Base-by-base conservation (phyloP, 1,139 yeast species). In the Komagataea norvegica region DNA sequence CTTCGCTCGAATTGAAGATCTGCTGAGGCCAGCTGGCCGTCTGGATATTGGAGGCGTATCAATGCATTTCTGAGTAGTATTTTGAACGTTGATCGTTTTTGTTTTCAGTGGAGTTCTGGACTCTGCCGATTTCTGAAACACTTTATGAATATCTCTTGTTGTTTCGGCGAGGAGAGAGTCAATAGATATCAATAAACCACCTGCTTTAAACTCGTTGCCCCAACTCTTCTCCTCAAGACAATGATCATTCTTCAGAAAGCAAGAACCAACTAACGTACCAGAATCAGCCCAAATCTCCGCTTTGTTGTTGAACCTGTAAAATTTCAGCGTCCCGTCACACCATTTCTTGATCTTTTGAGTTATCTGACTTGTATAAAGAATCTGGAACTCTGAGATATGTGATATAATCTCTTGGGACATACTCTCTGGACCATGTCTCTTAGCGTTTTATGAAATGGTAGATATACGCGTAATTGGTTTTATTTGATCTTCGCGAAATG, bases 301-400 rank as follows among this genome's bases (percentile, higher is more conserved):
- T 44, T 71, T 68, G 35, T 65, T 61, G 50, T 76, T 76, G 55
- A 70, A 61, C 44, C 64, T 68, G 52, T 69, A 74, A 54, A 61
- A 71, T 40, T 60, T 63, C 33, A 76, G 55, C 17, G 44, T 52
- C 3, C 84, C 84, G 46, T 77, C 83, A 35, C 59, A 56, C 81
- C 82, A 77, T 40, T 57, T 61, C 54, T 76, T 76, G 27, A 66
- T 67, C 51, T 67, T 72, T 51, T 77, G 80, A 2, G 54, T 52
- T 25, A 76, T 49, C 28, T 79, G 57, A 20, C 60, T 54, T 5
- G 79, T 68, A 59, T 66, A 74, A 30, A 74, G 61, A 3, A 65
- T 56, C 14, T 53, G 44, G 46, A 57, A 71, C 44, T 67, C 70
- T 33, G 31, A 16, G n/a, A 40, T 15, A 19, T 36, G 37, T 4